A percentile compares a stretch with the other conserved stretches of the same genome.
phyloP scores from a whole-genome alignment of 2,329 filamentous ascomycete species.

The Hawksworthiomyces lignivorus region DNA sequence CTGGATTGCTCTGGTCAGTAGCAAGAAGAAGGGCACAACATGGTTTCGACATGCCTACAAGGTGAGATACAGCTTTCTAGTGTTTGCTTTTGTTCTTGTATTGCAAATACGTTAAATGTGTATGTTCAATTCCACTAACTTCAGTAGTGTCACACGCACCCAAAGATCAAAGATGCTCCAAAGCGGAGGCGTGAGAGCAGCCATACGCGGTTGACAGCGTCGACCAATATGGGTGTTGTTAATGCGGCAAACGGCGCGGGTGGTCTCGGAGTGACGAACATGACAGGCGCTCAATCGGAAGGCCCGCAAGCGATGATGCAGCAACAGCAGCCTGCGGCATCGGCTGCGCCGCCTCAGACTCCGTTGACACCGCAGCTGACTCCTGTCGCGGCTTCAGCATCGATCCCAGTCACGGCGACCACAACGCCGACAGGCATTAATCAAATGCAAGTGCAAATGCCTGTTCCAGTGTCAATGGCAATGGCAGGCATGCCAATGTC shows the following conservation, averaged over 20 bases:
- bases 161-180: conserved; percentile 62
- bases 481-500: conserved; percentile 5
- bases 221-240: conserved; percentile 20
- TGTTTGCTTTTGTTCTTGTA: neutral
- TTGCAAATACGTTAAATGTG: neutral
- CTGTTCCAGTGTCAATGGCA: conserved; percentile 3
- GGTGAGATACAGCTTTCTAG: conserved; percentile 41
- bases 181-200: conserved; percentile 59
- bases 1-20: conserved; percentile 75
- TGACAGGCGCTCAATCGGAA: too few relatives aligned
- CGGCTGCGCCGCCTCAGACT: conserved; percentile 31
- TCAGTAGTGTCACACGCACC: conserved; percentile 59
- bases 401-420: neutral
- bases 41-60: conserved; percentile 90
- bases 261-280: too few relatives aligned
- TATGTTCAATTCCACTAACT: neutral
- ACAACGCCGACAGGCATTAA: neutral
- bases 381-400: conserved; percentile 17
- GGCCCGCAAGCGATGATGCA: too few relatives aligned
- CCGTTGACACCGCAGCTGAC: conserved; percentile 38
- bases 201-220: conserved; percentile 37
- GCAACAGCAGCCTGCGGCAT: conserved; percentile 34
- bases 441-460: conserved; percentile 1
- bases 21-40: conserved; percentile 86
- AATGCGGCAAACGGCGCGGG: too few relatives aligned